These are phyloP conservation scores for Lathyrus sativus DNA, from an alignment of 306 rosid genomes.

Conservation along the genomic window DNA sequence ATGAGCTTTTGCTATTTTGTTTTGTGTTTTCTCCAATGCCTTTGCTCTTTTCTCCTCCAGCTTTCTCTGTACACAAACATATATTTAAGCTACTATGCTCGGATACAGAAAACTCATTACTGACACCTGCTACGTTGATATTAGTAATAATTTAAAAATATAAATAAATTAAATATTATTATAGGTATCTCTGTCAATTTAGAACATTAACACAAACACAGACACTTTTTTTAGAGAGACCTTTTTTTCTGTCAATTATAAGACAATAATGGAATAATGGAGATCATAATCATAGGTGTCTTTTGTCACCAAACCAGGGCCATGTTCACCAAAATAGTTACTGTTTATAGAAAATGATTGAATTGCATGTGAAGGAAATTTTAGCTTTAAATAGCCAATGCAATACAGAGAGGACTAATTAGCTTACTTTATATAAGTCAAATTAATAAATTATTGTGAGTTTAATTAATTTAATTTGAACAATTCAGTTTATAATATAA, in stretches of 20 bases:
- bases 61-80: slow-evolving; percentile 63
- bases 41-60: slow-evolving; percentile 89
- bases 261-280: neutral
- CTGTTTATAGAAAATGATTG: slow-evolving; percentile 11
- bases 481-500: neutral
- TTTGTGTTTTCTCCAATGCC: slow-evolving; percentile 89
- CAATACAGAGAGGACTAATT: neutral
- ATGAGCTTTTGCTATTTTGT: slow-evolving; percentile 75
- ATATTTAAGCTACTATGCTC: no score
- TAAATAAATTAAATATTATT: no score
- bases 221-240: no score
- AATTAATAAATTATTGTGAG: neutral
- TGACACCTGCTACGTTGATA: no score
- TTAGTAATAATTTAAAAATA: no score
- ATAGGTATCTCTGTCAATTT: no score
- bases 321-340: neutral
- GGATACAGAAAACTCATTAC: no score
- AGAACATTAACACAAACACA: no score
- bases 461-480: neutral
- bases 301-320: slow-evolving; percentile 16
- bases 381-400: slow-evolving; percentile 12
- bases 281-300: neutral
- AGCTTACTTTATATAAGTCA: neutral
- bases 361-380: slow-evolving; percentile 2
- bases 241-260: neutral